phyloP scores from a whole-genome alignment of 2,329 filamentous ascomycete species.

The Amauroascus niger region DNA sequence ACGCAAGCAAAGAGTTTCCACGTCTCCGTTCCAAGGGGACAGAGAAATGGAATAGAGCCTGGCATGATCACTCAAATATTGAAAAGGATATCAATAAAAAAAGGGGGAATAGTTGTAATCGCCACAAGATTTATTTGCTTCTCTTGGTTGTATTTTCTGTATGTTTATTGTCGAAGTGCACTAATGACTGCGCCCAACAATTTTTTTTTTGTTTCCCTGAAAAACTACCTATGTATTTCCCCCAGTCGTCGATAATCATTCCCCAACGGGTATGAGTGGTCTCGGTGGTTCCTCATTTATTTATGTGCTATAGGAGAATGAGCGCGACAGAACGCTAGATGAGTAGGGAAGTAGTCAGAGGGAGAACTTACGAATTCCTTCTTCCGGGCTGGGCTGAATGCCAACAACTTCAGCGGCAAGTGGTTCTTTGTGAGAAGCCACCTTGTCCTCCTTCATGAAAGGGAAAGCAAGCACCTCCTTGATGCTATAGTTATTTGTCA shows the following conservation, averaged over 20 bases:
- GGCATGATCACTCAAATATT: not conserved
- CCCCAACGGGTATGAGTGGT: not conserved
- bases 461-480: conserved; percentile 95
- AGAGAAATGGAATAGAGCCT: not conserved
- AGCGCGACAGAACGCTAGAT: not conserved
- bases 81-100: not conserved
- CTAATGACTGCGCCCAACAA: not conserved
- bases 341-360: conserved; percentile 10
- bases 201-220: not conserved
- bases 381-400: conserved; percentile 49
- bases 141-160: conserved; percentile 3
- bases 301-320: conserved; percentile 12
- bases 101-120: not conserved
- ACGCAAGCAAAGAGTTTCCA: not conserved
- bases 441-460: conserved; percentile 85
- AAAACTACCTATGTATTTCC: not conserved
- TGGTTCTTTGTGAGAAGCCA: conserved; percentile 31
- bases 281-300: conserved; percentile 4
- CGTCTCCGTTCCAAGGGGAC: not conserved
- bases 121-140: not conserved
- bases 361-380: conserved; percentile 46
- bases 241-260: not conserved
- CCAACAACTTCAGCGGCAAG: conserved; percentile 54
- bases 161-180: not conserved
- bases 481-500: conserved; percentile 92